phyloP scores from a whole-genome alignment of 805 yeast genomes.

The Metschnikowia proteae region DNA sequence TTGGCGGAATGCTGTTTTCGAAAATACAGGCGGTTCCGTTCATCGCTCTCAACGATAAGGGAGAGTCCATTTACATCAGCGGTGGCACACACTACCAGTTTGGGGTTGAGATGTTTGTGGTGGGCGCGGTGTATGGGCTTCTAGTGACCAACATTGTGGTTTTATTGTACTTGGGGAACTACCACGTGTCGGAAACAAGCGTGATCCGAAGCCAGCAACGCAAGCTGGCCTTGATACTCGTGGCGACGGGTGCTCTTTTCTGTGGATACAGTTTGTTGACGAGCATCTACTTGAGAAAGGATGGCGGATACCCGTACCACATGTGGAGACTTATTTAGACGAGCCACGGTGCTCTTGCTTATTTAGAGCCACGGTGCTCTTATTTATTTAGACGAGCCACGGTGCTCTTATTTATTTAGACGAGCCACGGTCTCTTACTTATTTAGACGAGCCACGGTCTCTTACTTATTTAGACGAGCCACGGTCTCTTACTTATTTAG shows the following conservation, averaged over 20 bases:
- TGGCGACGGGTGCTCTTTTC: slow-evolving; percentile 23
- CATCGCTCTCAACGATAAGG: slow-evolving; percentile 48
- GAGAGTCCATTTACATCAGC: slow-evolving; percentile 52
- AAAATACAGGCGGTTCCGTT: slow-evolving; percentile 60
- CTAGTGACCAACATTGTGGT: slow-evolving; percentile 41
- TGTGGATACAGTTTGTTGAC: slow-evolving; percentile 44
- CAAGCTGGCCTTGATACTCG: slow-evolving; percentile 19
- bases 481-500: too few species aligned
- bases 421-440: slow-evolving; percentile 10
- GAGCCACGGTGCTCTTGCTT: too few species aligned
- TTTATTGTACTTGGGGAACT: slow-evolving; percentile 38
- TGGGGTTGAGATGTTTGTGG: slow-evolving; percentile 60
- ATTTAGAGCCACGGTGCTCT: too few species aligned
- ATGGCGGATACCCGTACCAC: slow-evolving; percentile 46
- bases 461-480: too few species aligned
- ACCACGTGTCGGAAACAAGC: slow-evolving; percentile 21
- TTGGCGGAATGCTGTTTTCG: slow-evolving; percentile 65
- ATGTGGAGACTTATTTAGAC: slow-evolving; percentile 28
- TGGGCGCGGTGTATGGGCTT: slow-evolving; percentile 47
- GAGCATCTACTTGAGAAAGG: slow-evolving; percentile 44
- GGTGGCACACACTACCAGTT: slow-evolving; percentile 69
- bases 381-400: too few species aligned
- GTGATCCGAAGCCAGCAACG: slow-evolving; percentile 18
- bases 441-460: slow-evolving; percentile 15
- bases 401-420: too few species aligned